Evolutionary conservation across 2,329 filamentous ascomycete genomes (phyloP), one percentile per base, ranked within the genome.

Genomic region (Fusarium phyllophilum): DNA sequence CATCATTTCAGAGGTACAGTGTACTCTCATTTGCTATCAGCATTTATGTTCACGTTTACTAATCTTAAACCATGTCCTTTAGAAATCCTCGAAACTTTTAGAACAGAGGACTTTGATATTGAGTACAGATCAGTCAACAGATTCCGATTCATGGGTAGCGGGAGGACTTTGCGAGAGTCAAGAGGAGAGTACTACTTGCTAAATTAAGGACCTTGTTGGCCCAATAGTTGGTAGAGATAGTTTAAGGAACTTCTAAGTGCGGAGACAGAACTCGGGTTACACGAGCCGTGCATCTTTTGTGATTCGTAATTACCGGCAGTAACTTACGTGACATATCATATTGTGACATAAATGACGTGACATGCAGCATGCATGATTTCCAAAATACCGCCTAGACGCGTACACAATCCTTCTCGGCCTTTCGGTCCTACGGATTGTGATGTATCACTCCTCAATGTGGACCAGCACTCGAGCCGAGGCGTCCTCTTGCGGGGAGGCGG

Each of bases 121-220:
- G 45, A 59, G 26, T 49, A 65, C 20, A 42, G n/a, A 18, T 24
- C 29, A 1, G 10, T 15, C 1, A 68, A 68, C 14, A 45, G 46
- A 7, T 68, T 66, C 10, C 45, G 46, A 1, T 68, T 55, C 22
- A 49, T 66, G 45, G 65, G 65, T 6, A 68, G 42, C 6, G 65
- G 66, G 2, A 12, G 49, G 29, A 61, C 48, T 1, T n/a, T 61
- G 11, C 14, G 24, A 5, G 58, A 61, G 31, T 18, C 8, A 12
- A 44, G 33, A 7, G 58, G 20, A 6, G 46, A 44, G n/a, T 52
- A 61, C 18, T 41, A 42, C 6, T 24, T 42, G 29, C 18, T 34
- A 2, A 42, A 39, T 1, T 51, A 49, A 20, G 17, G 14, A 1
- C 7, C 5, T 2, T 0, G 9, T 15, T 17, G 13, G 18, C 17